Base-by-base conservation (phyloP, 2,329 filamentous ascomycete genomes). In the Neonectria hederae region DNA sequence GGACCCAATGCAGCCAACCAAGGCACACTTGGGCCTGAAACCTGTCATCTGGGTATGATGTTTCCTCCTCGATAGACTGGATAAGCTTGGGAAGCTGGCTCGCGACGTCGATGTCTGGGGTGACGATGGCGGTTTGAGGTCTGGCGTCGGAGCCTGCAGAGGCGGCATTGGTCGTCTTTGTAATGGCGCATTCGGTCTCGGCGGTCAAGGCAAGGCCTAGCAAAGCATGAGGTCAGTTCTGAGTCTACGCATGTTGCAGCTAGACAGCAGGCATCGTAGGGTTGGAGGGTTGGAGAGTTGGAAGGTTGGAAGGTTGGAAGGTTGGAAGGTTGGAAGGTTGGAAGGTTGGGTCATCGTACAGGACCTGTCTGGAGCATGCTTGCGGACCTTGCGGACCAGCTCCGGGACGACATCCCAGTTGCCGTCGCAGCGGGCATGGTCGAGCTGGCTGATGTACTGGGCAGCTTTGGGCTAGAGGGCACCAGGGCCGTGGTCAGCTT, bases 331-430 rank as follows among this genome's bases (percentile, higher is more conserved):
- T n/a, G n/a, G n/a, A n/a, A n/a, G n/a, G n/a, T n/a, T 35, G 32
- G 32, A 38, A 14, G 32, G 32, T 52, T 32, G 48, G 56, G 46
- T 56, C 61, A 68, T 76, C 88, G 73, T 90, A 97, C 95, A 97
- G 80, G 88, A 87, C 78, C 92, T 88, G 65, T 92, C 88, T 43
- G 94, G 91, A 72, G 94, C 92, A 86, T 99, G 95, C 80, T 99
- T 98, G 75, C 91, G 92, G 75, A 98, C 87, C 81, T 99, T 99
- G 77, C 95, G 89, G 74, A 96, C 90, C 68, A 97, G 86, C 81
- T 98, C 95, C 26, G 93, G 92, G 30, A 98, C 87, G 30, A 92
- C 89, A 70, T 89, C 85, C 96, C 96, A 99, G 78, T 90, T 90
- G 56, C 92, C 94, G 74, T 95, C 90, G 79, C 93, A 97, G 75